These are phyloP conservation scores for Nematodospora anomalae DNA, from an alignment of 1,139 yeast genomes.

Conservation along the genomic window DNA sequence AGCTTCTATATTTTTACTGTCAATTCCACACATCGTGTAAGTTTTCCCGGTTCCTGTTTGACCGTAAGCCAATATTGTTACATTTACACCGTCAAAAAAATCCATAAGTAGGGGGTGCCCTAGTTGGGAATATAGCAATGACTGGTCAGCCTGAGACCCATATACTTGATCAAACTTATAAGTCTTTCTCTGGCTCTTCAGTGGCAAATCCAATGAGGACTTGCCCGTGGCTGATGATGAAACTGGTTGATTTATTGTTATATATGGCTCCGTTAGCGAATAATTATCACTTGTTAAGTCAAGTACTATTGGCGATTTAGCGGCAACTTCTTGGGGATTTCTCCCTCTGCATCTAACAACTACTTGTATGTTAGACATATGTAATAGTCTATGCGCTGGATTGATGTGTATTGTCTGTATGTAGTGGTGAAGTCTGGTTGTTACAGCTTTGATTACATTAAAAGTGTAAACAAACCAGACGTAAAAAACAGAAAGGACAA, in stretches of 20 bases:
- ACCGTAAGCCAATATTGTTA: constrained; percentile 83
- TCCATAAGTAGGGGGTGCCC: constrained; percentile 66
- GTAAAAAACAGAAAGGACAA: background rate
- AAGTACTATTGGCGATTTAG: constrained; percentile 74
- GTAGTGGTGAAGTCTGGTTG: constrained; percentile 28
- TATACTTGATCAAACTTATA: constrained; percentile 73
- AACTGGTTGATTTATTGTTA: constrained; percentile 37
- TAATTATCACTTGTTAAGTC: constrained; percentile 53
- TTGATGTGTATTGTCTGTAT: constrained; percentile 57
- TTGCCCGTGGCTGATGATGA: constrained; percentile 18
- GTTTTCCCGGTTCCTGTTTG: constrained; percentile 93
- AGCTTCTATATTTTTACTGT: constrained; percentile 13
- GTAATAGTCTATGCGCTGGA: background rate
- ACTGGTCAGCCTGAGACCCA: constrained; percentile 71
- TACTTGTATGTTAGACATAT: constrained; percentile 64
- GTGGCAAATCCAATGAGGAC: constrained; percentile 2
- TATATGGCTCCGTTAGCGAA: constrained; percentile 34
- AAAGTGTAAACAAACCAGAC: constrained; percentile 11
- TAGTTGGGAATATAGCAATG: constrained; percentile 55
- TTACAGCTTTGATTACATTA: background rate
- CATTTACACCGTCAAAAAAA: constrained; percentile 68
- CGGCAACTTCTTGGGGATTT: constrained; percentile 64
- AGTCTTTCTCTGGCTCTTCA: constrained; percentile 33
- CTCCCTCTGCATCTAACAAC: constrained; percentile 89
- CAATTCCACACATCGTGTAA: constrained; percentile 65